Evolutionary conservation across 306 rosid genomes (phyloP), one percentile per base, ranked within the genome.

Genomic region (Gillenia trifoliata): DNA sequence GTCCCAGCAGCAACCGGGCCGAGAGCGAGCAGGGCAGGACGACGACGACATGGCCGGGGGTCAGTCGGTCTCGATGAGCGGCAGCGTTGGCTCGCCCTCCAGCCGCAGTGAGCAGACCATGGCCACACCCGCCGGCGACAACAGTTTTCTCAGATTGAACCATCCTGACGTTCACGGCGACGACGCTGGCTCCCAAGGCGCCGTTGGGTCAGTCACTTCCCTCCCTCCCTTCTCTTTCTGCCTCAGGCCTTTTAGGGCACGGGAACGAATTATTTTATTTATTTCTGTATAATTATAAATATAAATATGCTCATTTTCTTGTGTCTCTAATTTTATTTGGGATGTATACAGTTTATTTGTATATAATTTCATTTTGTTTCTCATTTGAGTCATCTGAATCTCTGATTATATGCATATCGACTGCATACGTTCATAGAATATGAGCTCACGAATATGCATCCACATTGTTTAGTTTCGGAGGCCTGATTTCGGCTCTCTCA

Each of bases 51-150:
- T 79, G 20, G 82, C 78, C 52, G 52, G 52, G 0, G 95, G 91
- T 0, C 93, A 89, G 82, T 91, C 98, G 15, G 91, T 87, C 41
- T 93, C 97, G 12, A 91, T 92, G 60, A 91, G 97, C 79, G 87
- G 97, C 65, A 94, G 99, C 76, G 84, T 88, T 6, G 99, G 98
- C 11, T 86, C 94, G 1, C 98, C 98, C 2, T 94, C 98, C 45
- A 89, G 94, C 85, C 89, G 97, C 63, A 89, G 97, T 72, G 97
- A 93, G 89, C 97, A 91, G 88, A 89, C 98, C 72, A 90, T 86
- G 91, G 87, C 92, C 19, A 88, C 96, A 8, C 94, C 94, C 4
- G 90, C 89, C 49, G 83, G 89, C 80, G 97, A 90, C 28, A 89
- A 64, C 79, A 82, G 87, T 25, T 80, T 83, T 64, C 81, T 83